Evolutionary conservation across 768 basidiomycete species (phyloP), one percentile per base, ranked within the genome.

Genomic region (Termitomyces sp.): DNA sequence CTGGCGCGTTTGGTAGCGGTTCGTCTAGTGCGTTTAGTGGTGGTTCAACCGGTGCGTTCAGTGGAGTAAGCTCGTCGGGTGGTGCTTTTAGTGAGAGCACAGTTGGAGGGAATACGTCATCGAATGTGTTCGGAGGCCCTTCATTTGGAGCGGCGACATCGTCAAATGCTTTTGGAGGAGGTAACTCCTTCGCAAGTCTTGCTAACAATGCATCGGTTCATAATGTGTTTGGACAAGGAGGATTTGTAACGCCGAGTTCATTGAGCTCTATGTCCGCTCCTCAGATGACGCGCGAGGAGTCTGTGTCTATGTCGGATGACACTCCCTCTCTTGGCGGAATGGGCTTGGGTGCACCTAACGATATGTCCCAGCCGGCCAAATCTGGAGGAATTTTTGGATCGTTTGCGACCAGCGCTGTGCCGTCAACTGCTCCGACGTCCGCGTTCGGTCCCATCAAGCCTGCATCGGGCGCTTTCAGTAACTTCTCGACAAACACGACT

Each of bases 221-320:
- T 3, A 68, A 62, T 55, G 58, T 56, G 2, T 75, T 76, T 57
- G 70, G 72, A 16, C 71, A 74, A 56, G 52, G 65, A 9, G 62
- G 64, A 53, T 71, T 74, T 54, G 69, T 67, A 14, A 51, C 65
- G 32, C 32, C 32, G 26, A 56, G 61, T 32, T 23, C 68, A 14
- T 51, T 64, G 14, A 54, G 61, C n/a, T 55, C 67, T 56, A 18
- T 60, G 36, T 10, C 61, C 9, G 47, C 56, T 32, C 57, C 61
- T 6, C 64, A 70, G 35, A 76, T 80, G 61, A 74, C 76, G 5
- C 73, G 77, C 36, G 80, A 81, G 64, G 78, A 74, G 10, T 79
- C 80, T 2, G 80, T 81, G 10, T 79, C 80, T 2, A 81, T 81
- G 80, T 72, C 76, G 1, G 78, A 78, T 60, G 64, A 74, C 18